These are phyloP conservation scores for Venustampulla echinocandica DNA, from an alignment of 495 filamentous ascomycete species.

Conservation along the genomic window DNA sequence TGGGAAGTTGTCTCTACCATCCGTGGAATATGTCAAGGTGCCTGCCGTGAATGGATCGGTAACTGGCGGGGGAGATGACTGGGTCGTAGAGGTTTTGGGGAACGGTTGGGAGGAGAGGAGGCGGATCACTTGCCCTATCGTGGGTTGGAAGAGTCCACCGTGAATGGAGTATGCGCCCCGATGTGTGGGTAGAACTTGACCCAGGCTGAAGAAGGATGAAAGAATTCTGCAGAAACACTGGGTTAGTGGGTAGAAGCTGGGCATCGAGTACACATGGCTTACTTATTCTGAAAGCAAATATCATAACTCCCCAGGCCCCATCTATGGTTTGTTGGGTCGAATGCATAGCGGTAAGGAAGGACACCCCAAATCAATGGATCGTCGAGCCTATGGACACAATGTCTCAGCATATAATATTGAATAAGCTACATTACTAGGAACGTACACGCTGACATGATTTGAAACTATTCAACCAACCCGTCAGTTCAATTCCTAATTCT, in stretches of 20 bases:
- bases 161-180: constrained; percentile 61
- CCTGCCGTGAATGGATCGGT: constrained; percentile 51
- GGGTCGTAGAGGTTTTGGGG: constrained; percentile 6
- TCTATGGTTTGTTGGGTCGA: constrained; percentile 63
- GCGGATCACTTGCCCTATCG: constrained; percentile 75
- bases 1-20: constrained; percentile 45
- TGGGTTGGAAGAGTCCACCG: constrained; percentile 83
- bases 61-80: constrained; percentile 28
- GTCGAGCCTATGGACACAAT: constrained; percentile 57
- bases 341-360: constrained; percentile 61
- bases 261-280: constrained; percentile 4
- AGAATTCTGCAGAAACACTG: constrained; percentile 34
- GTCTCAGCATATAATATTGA: constrained; percentile 1
- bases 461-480: constrained; percentile 51
- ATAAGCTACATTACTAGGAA: constrained; percentile 24
- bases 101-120: constrained; percentile 63
- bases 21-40: constrained; percentile 57
- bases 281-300: constrained; percentile 77
- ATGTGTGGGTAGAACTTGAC: constrained; percentile 86
- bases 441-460: constrained; percentile 94
- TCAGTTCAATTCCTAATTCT: constrained; percentile 5
- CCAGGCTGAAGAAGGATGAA: constrained; percentile 66
- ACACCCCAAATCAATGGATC: constrained; percentile 91
- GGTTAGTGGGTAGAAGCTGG: background rate
- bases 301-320: constrained; percentile 89